Conservation (phyloP, 306 rosid species). For the Pachyrhizus erosus region DNA sequence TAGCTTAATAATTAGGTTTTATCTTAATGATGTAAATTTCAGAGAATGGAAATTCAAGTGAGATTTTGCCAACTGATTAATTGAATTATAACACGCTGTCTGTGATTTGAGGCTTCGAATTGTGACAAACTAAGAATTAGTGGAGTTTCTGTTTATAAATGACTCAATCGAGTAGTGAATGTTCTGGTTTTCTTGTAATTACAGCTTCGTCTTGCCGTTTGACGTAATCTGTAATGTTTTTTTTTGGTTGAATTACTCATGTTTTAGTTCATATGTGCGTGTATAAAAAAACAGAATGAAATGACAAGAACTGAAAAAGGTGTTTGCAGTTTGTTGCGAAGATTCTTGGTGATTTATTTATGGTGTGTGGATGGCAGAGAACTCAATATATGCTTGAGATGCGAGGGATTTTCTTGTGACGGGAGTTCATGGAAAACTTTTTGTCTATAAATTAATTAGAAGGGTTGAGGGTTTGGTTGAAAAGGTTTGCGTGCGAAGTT, state of each 20-base stretch:
- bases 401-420: background rate
- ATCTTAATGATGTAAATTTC: background rate
- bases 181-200: background rate
- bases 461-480: background rate
- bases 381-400: background rate
- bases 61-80: background rate
- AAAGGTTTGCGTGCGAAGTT: conserved; percentile 2
- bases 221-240: background rate
- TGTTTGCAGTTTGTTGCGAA: conserved; percentile 21
- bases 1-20: background rate
- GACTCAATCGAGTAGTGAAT: background rate
- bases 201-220: background rate
- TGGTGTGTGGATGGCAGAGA: background rate
- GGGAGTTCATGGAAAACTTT: background rate
- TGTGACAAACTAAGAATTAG: background rate
- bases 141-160: background rate
- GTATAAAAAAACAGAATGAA: background rate
- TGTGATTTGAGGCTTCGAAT: background rate
- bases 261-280: background rate
- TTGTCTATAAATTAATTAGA: background rate
- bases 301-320: background rate
- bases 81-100: background rate
- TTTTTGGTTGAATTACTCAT: background rate
- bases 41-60: background rate
- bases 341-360: conserved; percentile 22